Base-by-base conservation (phyloP, 2,329 filamentous ascomycete species). In the Pseudodiploospora longispora region DNA sequence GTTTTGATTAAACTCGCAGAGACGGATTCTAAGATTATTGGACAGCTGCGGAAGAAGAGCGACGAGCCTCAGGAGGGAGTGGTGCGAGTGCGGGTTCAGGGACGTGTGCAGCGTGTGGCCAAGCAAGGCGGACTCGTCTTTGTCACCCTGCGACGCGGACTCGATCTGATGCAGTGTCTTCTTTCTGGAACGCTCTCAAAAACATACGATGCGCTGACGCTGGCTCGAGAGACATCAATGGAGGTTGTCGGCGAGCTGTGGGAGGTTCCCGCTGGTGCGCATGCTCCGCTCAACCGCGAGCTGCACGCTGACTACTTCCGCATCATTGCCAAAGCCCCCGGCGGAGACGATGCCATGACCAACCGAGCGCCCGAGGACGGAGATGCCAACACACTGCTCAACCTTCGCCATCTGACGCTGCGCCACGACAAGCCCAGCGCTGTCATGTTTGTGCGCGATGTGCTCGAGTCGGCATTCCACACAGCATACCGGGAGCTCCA, bases 221-320 rank as follows among this genome's bases (percentile, higher is more conserved):
- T 95, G 54, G 86, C 86, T 30, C 80, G 83, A 50, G 88, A 90
- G 67, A 90, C 87, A 27, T 86, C 87, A 43, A 80, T 95, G 58
- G 81, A 82, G 57, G 78, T 95, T 46, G 80, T 79, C 47, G 89
- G 89, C 53, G 85, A 93, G 71, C 80, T 95, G 74, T 80, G 78
- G 61, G 77, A 85, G 56, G 83, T 95, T 3, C 89, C 85, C 7
- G 75, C 77, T 28, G 86, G 85, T 44, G 78, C 83, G 51, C 80
- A 83, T 47, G 89, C 89, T 1, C 87, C 87, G 40, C 81, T 87
- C 67, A 72, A 83, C 72, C 85, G 90, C 52, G 89, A 95, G 66
- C 74, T 95, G 39, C 87, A 90, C 59, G 89, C 85, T 54, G 89
- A 95, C 66, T 95, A 82, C 73, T 95, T 84, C 72, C 76, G 80